Evolutionary conservation across 108 stramenopile genomes (phyloP), one percentile per base, ranked within the genome.

Genomic region (Nitzschia sp.): DNA sequence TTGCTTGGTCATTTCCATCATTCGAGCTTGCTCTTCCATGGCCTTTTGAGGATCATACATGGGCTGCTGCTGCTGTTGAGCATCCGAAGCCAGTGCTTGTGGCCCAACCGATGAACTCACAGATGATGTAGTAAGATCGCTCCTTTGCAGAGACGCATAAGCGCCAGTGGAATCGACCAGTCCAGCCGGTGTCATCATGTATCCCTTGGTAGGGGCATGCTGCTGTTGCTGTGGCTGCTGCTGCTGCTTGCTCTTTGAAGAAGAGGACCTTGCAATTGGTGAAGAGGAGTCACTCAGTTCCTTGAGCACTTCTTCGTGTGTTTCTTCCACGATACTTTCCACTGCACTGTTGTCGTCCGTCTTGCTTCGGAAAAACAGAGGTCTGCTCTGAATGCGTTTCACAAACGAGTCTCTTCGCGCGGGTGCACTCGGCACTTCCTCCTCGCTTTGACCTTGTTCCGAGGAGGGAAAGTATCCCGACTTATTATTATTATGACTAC

Each of bases 1-100:
- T 30, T 25, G 23, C 22, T 9, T 58, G 25, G 56, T 58, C 56
- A 32, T 28, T 58, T 58, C 31, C 56, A 28, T 58, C 29, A 58
- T 58, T 6, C 38, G 38, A 13, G 6, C 13, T 41, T 41, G 38
- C 38, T 41, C 38, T 41, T 41, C 9, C 38, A 41, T 41, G 38
- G 38, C 38, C 38, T 41, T 41, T 41, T 41, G 9, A 13, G 38
- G 38, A 41, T 41, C 38, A 13, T 9, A 41, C 6, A 41, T 13
- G 13, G 38, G 38, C 13, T 41, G 38, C 6, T n/a, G n/a, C n/a
- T n/a, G n/a, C n/a, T n/a, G n/a, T n/a, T n/a, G n/a, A n/a, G n/a
- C n/a, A n/a, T n/a, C n/a, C n/a, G n/a, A n/a, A n/a, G n/a, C n/a
- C n/a, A n/a, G n/a, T n/a, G n/a, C n/a, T n/a, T n/a, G n/a, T n/a